These are phyloP conservation scores for Globisporangium spiculum DNA, from an alignment of 352 stramenopile species.

Conservation along the genomic window DNA sequence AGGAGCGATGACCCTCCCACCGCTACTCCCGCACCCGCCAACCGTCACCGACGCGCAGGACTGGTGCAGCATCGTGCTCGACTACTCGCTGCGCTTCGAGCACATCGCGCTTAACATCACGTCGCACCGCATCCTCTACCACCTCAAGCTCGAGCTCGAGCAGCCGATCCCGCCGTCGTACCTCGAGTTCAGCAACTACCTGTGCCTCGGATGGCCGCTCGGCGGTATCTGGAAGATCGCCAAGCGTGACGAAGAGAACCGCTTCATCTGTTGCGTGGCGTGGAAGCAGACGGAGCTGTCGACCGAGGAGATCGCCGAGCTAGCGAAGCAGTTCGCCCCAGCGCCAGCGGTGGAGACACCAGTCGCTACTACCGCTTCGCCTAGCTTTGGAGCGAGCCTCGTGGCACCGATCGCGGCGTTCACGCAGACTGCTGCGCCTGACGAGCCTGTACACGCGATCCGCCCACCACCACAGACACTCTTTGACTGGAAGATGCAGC, in stretches of 20 bases:
- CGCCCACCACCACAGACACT: constrained; percentile 20
- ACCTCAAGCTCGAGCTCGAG: constrained; percentile 40
- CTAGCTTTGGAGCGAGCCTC: background rate
- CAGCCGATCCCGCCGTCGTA: constrained; percentile 32
- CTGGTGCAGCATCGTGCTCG: constrained; percentile 42
- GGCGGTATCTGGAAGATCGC: constrained; percentile 57
- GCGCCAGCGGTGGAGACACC: background rate
- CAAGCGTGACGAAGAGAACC: constrained; percentile 25
- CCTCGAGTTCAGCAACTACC: constrained; percentile 33
- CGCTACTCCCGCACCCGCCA: background rate
- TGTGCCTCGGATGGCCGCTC: constrained; percentile 47
- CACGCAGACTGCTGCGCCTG: background rate
- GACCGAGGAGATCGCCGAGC: constrained; percentile 31
- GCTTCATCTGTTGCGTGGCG: constrained; percentile 33
- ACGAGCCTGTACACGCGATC: background rate
- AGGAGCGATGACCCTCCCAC: background rate
- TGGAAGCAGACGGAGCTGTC: constrained; percentile 52
- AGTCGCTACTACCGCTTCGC: background rate
- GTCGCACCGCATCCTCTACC: constrained; percentile 44
- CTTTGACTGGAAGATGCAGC: constrained; percentile 63
- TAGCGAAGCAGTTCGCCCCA: constrained; percentile 31
- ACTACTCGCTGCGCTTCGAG: constrained; percentile 39
- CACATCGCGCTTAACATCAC: constrained; percentile 45
- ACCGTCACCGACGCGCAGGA: constrained; percentile 27
- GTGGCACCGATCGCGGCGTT: background rate